These are phyloP conservation scores for Cladosporium phlei DNA, from an alignment of 2,329 filamentous ascomycete species.

Conservation along the genomic window DNA sequence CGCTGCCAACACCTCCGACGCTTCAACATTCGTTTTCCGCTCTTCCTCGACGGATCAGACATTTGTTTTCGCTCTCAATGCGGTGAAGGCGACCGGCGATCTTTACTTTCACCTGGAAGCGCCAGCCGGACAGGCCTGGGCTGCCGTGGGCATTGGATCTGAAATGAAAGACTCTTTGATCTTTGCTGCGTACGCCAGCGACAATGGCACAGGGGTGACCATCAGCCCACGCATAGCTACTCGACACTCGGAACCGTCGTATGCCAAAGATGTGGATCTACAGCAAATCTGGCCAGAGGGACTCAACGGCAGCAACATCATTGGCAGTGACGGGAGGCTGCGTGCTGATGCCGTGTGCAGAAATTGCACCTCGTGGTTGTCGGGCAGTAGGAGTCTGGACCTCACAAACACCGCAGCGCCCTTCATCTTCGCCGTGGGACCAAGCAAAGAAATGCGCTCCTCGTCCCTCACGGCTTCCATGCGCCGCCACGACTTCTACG, in stretches of 20 bases:
- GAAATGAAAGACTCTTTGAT: conserved; percentile 41
- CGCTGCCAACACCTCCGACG: background rate
- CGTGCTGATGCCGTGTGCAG: conserved; percentile 31
- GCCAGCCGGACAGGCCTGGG: conserved; percentile 37
- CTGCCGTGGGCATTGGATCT: conserved; percentile 39
- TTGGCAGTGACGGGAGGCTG: conserved; percentile 22
- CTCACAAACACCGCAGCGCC: conserved; percentile 24
- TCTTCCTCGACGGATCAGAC: conserved; percentile 1
- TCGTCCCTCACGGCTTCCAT: conserved; percentile 30
- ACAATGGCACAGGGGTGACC: conserved; percentile 32
- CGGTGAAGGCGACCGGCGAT: conserved; percentile 16
- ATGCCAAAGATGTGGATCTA: conserved; percentile 25
- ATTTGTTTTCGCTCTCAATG: conserved; percentile 23
- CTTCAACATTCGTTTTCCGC: conserved; percentile 17
- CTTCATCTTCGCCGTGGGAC: conserved; percentile 41
- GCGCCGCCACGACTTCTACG: conserved; percentile 33
- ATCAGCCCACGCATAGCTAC: conserved; percentile 35
- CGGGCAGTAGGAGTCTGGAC: conserved; percentile 21
- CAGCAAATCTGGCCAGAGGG: conserved; percentile 16
- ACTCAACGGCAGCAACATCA: conserved; percentile 19
- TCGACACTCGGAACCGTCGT: conserved; percentile 33
- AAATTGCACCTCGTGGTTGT: conserved; percentile 31
- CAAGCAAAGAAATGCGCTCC: conserved; percentile 23
- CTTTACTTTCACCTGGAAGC: conserved; percentile 24
- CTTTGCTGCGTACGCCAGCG: conserved; percentile 40